These are phyloP conservation scores for Schizophyllum commune DNA, from an alignment of 1,284 basidiomycete genomes.

Conservation along the genomic window DNA sequence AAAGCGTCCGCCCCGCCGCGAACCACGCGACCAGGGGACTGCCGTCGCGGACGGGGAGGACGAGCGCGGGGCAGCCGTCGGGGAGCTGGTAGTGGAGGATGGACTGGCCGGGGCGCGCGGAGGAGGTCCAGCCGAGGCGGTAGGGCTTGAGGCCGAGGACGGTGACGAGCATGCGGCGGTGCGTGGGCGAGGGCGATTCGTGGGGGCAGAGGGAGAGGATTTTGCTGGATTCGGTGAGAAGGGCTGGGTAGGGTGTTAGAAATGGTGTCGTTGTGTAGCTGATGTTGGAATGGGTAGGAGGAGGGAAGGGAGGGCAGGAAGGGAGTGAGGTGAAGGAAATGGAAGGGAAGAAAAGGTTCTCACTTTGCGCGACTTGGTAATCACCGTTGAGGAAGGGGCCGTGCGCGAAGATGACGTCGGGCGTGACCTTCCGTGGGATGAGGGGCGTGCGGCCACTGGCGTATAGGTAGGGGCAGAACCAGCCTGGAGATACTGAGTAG, in stretches of 20 bases:
- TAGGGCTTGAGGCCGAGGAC: slow-evolving; percentile 55
- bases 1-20: slow-evolving; percentile 37
- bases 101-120: slow-evolving; percentile 50
- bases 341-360: too few species aligned
- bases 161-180: slow-evolving; percentile 47
- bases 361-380: neutral
- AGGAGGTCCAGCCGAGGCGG: slow-evolving; percentile 49
- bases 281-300: too few species aligned
- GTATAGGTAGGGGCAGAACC: slow-evolving; percentile 62
- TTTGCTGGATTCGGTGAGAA: neutral
- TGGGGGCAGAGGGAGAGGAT: neutral
- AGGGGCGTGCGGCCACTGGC: slow-evolving; percentile 52
- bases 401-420: slow-evolving; percentile 58
- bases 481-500: too few species aligned
- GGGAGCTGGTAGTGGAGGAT: slow-evolving; percentile 54
- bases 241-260: neutral
- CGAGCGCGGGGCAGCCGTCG: slow-evolving; percentile 53
- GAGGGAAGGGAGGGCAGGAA: too few species aligned
- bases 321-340: too few species aligned
- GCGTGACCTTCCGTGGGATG: slow-evolving; percentile 54
- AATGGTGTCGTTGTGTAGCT: too few species aligned
- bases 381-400: slow-evolving; percentile 49
- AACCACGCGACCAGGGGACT: slow-evolving; percentile 58
- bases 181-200: slow-evolving; percentile 10
- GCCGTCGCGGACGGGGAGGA: slow-evolving; percentile 50